Base-by-base conservation (phyloP, 257 asterid genomes). In the Ocimum tenuiflorum region DNA sequence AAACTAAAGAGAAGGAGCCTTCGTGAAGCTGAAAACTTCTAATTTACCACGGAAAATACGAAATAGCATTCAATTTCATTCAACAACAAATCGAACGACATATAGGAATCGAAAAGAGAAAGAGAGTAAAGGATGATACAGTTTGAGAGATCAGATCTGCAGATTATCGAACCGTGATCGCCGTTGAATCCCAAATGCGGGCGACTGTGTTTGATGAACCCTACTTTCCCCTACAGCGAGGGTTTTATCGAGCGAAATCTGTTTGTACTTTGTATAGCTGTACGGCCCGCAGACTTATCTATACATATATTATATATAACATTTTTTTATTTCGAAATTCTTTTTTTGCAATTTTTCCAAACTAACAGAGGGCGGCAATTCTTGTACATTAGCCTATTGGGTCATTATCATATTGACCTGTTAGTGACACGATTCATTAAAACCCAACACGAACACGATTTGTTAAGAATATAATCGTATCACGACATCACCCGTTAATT, bases 81-180 rank as follows among this genome's bases (percentile, higher is more conserved):
- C 3, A 22, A 5, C n/a, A 46, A 53, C 53, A 60, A 71, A 62
- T 47, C 36, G 18, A 42, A 20, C 14, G 47, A 46, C 61, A 15
- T 31, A 54, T 12, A 12, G 17, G 35, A 17, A 42, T 7, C 13
- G 14, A n/a, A 31, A 31, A 24, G 4, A 24, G 1, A 4, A 3
- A 3, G 23, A 45, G 56, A 33, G 67, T 33, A 14, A 51, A 35
- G 52, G 47, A 19, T 45, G 23, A 4, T 71, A 76, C 80, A 60
- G 55, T 54, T 14, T 13, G 22, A 15, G 36, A 51, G 20, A 60
- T 45, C 43, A 29, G 38, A 63, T 60, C 41, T 6, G 60, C 51
- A 31, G 29, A 8, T 12, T 18, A 23, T 8, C 19, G 48, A 57
- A 39, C 8, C 57, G 19, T 31, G 22, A 20, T 43, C 46, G 29